phyloP scores from a whole-genome alignment of 352 stramenopile genomes.

The Phytophthora pistaciae region DNA sequence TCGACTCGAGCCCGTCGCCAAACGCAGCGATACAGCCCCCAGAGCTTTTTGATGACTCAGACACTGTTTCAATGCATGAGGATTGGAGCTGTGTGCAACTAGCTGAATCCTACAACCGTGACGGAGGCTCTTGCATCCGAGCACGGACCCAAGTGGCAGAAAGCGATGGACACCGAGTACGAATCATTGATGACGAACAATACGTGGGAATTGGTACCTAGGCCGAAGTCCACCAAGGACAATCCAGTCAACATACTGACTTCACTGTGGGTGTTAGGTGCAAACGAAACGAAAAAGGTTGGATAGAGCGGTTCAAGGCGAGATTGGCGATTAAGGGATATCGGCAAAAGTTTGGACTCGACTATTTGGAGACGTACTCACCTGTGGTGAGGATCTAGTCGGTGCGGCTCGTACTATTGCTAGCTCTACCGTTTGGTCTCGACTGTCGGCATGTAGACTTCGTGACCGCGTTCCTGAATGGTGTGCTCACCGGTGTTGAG shows the following conservation, averaged over 20 bases:
- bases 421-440: neutral
- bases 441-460: neutral
- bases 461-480: neutral
- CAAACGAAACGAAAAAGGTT: constrained; percentile 8
- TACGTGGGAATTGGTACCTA: constrained; percentile 1
- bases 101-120: neutral
- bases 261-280: constrained; percentile 3
- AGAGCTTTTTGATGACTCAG: neutral
- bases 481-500: neutral
- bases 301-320: neutral
- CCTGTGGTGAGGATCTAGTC: neutral
- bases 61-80: neutral
- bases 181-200: constrained; percentile 3
- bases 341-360: constrained; percentile 11
- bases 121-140: neutral
- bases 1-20: neutral
- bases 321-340: constrained; percentile 6
- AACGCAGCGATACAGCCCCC: neutral
- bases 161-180: neutral
- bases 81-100: neutral
- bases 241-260: constrained; percentile 1
- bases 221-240: neutral
- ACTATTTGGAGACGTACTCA: neutral
- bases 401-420: neutral
- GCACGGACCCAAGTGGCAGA: neutral